Conservation (phyloP, 768 basidiomycete genomes). For the Collybia sp. region DNA sequence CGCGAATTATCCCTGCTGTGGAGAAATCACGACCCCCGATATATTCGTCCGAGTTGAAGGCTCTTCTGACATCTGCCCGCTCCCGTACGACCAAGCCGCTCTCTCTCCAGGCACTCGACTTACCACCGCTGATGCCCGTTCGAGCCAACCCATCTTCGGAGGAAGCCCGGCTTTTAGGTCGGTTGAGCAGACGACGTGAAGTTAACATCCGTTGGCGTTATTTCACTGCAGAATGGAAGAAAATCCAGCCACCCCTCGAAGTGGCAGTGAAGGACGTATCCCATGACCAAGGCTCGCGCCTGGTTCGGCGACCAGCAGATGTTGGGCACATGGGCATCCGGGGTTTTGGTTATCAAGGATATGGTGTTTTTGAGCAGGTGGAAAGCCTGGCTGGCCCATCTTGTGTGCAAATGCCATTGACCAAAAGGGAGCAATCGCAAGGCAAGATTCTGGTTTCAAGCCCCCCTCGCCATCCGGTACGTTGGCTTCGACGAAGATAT, state of each 20-base stretch:
- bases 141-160: conserved; percentile 53
- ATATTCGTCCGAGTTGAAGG: conserved; percentile 56
- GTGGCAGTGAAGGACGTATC: conserved; percentile 20
- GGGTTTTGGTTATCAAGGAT: conserved; percentile 36
- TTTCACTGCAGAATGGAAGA: conserved; percentile 49
- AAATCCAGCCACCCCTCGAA: conserved; percentile 58
- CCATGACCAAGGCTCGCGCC: conserved; percentile 1
- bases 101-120: conserved; percentile 28
- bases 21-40: conserved; percentile 58
- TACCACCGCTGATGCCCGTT: conserved; percentile 53
- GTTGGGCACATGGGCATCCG: conserved; percentile 22
- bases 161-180: conserved; percentile 57
- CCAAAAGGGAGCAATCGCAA: conserved; percentile 25
- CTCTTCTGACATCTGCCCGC: conserved; percentile 51
- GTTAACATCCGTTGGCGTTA: conserved; percentile 70
- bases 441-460: not conserved
- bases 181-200: conserved; percentile 69
- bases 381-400: conserved; percentile 36
- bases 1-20: conserved; percentile 44
- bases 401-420: conserved; percentile 17
- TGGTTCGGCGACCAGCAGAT: conserved; percentile 6
- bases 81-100: conserved; percentile 46
- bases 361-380: conserved; percentile 38
- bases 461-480: conserved; percentile 27
- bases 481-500: conserved; percentile 53